phyloP scores from a whole-genome alignment of 768 basidiomycete species.

The Mycena metata region DNA sequence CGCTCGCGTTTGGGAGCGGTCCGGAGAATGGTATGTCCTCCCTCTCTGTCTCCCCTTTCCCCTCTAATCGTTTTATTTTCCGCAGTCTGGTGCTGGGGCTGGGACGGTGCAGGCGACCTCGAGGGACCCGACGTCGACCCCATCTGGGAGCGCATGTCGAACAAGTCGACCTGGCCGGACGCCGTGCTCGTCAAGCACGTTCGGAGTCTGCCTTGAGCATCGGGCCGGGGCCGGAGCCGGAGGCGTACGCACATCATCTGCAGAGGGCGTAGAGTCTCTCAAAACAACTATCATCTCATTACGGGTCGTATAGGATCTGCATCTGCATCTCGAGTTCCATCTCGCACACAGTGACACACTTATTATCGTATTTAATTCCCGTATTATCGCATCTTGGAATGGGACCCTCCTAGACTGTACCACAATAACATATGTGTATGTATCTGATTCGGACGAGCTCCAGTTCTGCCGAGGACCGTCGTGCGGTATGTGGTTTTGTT shows the following conservation, averaged over 20 bases:
- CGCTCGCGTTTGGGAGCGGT: slow-evolving; percentile 81
- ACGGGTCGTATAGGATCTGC: background rate
- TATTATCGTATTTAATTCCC: slow-evolving; percentile 32
- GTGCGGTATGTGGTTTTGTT: too few species aligned
- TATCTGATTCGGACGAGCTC: too few species aligned
- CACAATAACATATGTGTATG: background rate
- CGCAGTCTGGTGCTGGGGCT: slow-evolving; percentile 99
- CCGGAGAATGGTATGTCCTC: slow-evolving; percentile 84
- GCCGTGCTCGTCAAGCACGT: slow-evolving; percentile 82
- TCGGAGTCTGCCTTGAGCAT: slow-evolving; percentile 56
- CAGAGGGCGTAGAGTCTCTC: too few species aligned
- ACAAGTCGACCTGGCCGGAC: slow-evolving; percentile 67
- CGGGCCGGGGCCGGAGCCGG: too few species aligned
- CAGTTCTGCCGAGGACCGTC: too few species aligned
- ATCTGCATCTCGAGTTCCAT: background rate
- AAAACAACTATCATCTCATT: too few species aligned
- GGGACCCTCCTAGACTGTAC: slow-evolving; percentile 32
- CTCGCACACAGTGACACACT: background rate
- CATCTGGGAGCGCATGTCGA: slow-evolving; percentile 91
- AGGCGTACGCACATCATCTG: too few species aligned
- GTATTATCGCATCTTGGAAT: slow-evolving; percentile 31
- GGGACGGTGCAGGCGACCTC: slow-evolving; percentile 98
- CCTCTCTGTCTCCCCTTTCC: slow-evolving; percentile 11
- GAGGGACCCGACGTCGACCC: slow-evolving; percentile 99
- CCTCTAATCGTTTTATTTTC: slow-evolving; percentile 16